Conservation (phyloP, 352 stramenopile species). For the Pythium utonaiense region DNA sequence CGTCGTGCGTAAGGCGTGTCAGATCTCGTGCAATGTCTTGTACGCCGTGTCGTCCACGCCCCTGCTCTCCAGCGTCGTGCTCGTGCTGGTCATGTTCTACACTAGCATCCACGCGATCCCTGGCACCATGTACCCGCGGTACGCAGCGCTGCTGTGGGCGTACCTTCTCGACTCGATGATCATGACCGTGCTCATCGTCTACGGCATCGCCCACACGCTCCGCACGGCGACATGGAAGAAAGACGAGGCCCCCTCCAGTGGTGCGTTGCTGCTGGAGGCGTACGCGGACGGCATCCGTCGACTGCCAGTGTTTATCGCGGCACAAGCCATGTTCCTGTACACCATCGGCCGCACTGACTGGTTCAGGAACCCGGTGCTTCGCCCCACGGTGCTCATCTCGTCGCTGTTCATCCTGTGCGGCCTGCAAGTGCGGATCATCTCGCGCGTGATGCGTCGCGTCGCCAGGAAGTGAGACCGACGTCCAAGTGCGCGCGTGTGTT, state of each 20-base stretch:
- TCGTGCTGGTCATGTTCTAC: constrained; percentile 46
- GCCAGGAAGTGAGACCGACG: constrained; percentile 31
- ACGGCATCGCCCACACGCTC: constrained; percentile 61
- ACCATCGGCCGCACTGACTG: constrained; percentile 57
- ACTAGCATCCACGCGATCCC: constrained; percentile 53
- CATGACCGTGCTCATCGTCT: constrained; percentile 61
- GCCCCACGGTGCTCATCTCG: constrained; percentile 59
- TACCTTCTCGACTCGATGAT: constrained; percentile 58
- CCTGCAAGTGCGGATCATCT: constrained; percentile 49
- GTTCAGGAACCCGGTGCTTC: constrained; percentile 76
- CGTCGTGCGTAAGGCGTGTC: constrained; percentile 63
- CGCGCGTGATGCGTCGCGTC: constrained; percentile 55
- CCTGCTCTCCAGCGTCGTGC: constrained; percentile 53
- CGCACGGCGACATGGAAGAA: constrained; percentile 66
- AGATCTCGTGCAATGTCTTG: constrained; percentile 70
- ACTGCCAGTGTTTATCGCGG: constrained; percentile 42
- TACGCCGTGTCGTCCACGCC: constrained; percentile 68
- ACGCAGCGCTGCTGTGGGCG: constrained; percentile 60
- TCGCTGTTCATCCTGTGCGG: constrained; percentile 35
- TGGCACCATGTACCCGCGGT: constrained; percentile 65
- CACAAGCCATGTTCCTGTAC: constrained; percentile 58
- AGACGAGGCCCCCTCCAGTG: constrained; percentile 55
- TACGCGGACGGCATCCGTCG: constrained; percentile 48
- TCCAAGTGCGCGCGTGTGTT: background rate
- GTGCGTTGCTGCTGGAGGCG: constrained; percentile 45